Percentiles rank a stretch among this genome's conserved stretches.
Conservation (phyloP, 2,329 filamentous ascomycete species). For the Hypoxylon sp. region DNA sequence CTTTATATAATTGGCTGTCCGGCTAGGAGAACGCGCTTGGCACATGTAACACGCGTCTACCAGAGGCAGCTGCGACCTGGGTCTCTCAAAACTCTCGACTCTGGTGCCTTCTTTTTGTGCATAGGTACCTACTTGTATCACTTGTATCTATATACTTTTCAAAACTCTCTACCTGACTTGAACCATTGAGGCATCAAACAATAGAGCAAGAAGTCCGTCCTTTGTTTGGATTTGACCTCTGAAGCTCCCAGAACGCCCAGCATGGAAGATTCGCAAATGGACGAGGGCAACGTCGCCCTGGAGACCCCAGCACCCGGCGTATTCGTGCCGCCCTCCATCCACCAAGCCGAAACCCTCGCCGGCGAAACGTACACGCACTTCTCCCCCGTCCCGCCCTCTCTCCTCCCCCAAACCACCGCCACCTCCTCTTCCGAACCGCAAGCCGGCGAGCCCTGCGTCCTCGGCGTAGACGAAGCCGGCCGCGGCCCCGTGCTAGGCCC, state of each 20-base stretch:
- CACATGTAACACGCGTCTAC: constrained; percentile 39
- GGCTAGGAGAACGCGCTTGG: constrained; percentile 38
- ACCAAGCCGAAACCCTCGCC: constrained; percentile 66
- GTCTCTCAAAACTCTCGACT: not conserved
- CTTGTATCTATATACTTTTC: not conserved
- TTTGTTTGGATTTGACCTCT: not conserved
- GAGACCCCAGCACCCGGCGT: constrained; percentile 52
- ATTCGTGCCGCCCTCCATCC: constrained; percentile 79
- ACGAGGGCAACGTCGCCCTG: constrained; percentile 52
- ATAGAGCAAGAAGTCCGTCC: not conserved
- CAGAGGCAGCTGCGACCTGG: constrained; percentile 24
- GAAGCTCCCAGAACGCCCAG: not conserved
- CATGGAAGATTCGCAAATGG: constrained; percentile 58
- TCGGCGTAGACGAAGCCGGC: constrained; percentile 95
- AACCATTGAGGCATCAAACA: not conserved
- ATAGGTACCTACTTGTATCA: too few species aligned
- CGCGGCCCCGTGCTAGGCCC: constrained; percentile 91
- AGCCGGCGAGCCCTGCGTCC: constrained; percentile 72
- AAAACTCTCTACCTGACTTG: not conserved
- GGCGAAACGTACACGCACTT: constrained; percentile 80
- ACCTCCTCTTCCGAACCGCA: constrained; percentile 16
- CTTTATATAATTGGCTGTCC: constrained; percentile 20
- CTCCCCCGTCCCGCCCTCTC: constrained; percentile 73
- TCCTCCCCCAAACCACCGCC: constrained; percentile 60
- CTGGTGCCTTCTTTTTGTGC: not conserved